Base-by-base conservation (phyloP, 2,329 filamentous ascomycete species). In the Ophiostoma montium region DNA sequence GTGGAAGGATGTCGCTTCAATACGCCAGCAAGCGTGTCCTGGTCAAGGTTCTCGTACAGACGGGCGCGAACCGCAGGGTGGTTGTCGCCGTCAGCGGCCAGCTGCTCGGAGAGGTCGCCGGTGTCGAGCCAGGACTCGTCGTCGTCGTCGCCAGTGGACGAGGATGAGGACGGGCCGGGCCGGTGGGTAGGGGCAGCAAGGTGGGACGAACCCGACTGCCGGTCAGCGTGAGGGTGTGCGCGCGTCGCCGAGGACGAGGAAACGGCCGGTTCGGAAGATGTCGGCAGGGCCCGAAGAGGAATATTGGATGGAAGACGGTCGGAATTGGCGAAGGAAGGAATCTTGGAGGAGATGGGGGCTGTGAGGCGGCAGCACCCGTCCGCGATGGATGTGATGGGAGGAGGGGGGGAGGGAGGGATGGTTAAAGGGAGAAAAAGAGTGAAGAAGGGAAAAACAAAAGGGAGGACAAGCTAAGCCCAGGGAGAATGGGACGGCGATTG, bases 91-190 rank as follows among this genome's bases (percentile, higher is more conserved):
- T 81, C 80, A 60, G 80, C 79, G 60, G 78, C 84, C 58, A 89
- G 74, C 73, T 94, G 90, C 70, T 95, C 90, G 61, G 86, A 87
- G 60, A 96, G 78, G 67, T 96, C 92, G 61, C 88, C 90, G 41
- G 90, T 95, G 66, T 95, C 88, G 62, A 86, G 89, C 88, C 87
- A 95, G 59, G 85, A 79, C 60, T 67, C 66, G 57, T 63, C 66
- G 57, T 62, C 66, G 48, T 75, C 78, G 56, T 64, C 62, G 56
- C 65, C 27, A 35, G 6, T 16, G n/a, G 36, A 49, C 21, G 51
- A 47, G 43, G 21, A 41, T 8, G 47, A 46, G 54, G 66, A 62
- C 58, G 63, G 65, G 59, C 63, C 63, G 62, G 62, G 49, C 56
- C 59, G 27, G 19, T 18, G 9, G 21, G 18, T 30, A 31, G 43